Evolutionary conservation across 2,329 filamentous ascomycete genomes (phyloP).

Genomic region (Trichophyton benhamiae): DNA sequence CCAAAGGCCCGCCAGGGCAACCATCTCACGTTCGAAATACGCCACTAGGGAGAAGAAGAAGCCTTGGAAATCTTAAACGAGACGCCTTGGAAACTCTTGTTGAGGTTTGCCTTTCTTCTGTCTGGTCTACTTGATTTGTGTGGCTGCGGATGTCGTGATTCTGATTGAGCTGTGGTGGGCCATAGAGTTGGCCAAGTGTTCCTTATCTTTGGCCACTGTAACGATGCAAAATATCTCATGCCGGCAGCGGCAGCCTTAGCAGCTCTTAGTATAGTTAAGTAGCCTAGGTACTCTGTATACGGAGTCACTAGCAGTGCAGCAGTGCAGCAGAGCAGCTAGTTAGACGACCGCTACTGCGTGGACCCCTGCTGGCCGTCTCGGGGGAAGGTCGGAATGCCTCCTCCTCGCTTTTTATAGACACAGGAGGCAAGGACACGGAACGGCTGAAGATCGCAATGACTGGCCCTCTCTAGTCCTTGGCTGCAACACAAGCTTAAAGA

Average conservation of each 20-base stretch:
- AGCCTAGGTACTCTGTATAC: too few relatives aligned
- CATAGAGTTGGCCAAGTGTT: constrained; percentile 1
- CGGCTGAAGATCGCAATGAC: background rate
- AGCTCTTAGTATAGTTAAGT: too few relatives aligned
- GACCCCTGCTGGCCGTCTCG: background rate
- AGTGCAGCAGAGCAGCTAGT: too few relatives aligned
- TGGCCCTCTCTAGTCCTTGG: background rate
- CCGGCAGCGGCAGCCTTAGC: too few relatives aligned
- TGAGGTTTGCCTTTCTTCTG: background rate
- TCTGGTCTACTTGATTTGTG: background rate
- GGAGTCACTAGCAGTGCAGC: too few relatives aligned
- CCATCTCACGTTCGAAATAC: background rate
- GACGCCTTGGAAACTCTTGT: background rate
- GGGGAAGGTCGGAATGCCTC: background rate
- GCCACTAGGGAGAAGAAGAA: background rate
- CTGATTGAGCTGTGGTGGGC: background rate
- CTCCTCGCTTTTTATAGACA: background rate
- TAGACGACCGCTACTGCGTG: too few relatives aligned
- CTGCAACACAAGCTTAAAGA: background rate
- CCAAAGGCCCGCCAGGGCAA: background rate
- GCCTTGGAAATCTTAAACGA: background rate
- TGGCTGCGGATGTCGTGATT: constrained; percentile 3
- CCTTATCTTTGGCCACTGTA: background rate
- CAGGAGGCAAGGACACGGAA: background rate
- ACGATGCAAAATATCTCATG: too few relatives aligned